Base-by-base conservation (phyloP, 2,329 filamentous ascomycete genomes). In the Hymenoscyphus scutula region DNA sequence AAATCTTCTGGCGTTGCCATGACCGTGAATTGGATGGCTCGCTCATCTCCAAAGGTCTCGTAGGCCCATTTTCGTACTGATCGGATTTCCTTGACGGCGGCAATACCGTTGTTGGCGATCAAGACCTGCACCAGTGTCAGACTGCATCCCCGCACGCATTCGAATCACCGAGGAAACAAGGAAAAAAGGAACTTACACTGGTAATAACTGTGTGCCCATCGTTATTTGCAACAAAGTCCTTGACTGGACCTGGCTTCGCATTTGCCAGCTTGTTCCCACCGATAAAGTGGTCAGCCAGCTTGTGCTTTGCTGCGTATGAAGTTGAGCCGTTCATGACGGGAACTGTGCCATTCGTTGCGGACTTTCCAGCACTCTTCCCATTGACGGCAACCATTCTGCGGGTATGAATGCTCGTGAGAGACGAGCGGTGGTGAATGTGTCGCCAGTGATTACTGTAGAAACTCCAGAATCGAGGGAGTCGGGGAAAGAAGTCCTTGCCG, bases 61-160 rank as follows among this genome's bases (percentile, higher is more conserved):
- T 99, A 99, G 65, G 95, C 95, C 95, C 95, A 99, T 93, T 98
- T 99, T 78, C 95, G 90, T 75, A 99, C 94, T 64, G 94, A 98
- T 78, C 95, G 89, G 76, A 99, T 99, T 80, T 99, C 95, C 81
- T 99, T 99, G 78, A 99, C 95, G 75, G 95, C 95, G 58, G 95
- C 95, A 78, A 99, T 99, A 84, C 95, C 95, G 82, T 99, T 99
- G 84, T 99, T 99, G 77, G 95, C 95, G 79, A 99, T 99, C 68
- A 99, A 85, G 60, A 98, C 92, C 94, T 98, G 63, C 41, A 17
- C 38, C 53, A 37, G 41, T 34, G 30, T 55, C 59, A 56, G 32
- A 45, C 27, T 29, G 27, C 10, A 32, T n/a, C 41, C 38, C 38
- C 3, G 25, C 5, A 53, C 11, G 32, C n/a, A 19, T 15, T 11